Base-by-base conservation (phyloP, 1,139 yeast species). In the Ashbya aceris region DNA sequence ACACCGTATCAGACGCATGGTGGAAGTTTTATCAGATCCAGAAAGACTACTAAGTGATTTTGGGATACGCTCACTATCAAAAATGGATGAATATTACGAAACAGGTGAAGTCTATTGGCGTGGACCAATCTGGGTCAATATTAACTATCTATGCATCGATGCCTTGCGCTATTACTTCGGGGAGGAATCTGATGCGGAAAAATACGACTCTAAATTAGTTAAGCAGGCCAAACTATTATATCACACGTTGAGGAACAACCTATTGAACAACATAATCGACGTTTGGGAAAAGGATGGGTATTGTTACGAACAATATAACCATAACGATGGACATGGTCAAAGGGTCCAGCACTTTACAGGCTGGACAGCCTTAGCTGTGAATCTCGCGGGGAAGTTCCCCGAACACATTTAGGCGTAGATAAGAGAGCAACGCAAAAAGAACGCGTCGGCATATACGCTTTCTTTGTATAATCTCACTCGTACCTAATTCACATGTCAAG, bases 61-160 rank as follows among this genome's bases (percentile, higher is more conserved):
- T 53, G 99, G 98, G 10, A 68, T 93, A 37, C 71, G 96, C 50
- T 83, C 95, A 1, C 68, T 91, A 32, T 84, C 96, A 1, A 79
- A 77, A 53, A 58, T 72, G 7, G 91, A 84, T 54, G 67, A 67
- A 27, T 66, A 60, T 46, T 91, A 82, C 62, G 83, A 83, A 46
- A 76, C 80, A 1, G 91, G 74, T 8, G 98, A 93, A 55, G 81
- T 91, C 61, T 91, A 91, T 66, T 91, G 99, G 99, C 74, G 95
- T 47, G 93, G 96, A 0, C 89, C 95, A 13, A 72, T 91, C 34
- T 93, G 98, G 98, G 69, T 87, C 53, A 84, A 87, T 59, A 83
- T 91, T 57, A 93, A 93, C 65, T 89, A 86, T 57, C 68, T 91
- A 62, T 69, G 81, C 7, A 68, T 91, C 40, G 93, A 87, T 44